Percentiles rank a stretch among this genome's conserved stretches.
phyloP scores from a whole-genome alignment of 1,284 basidiomycete genomes.

The Ceratobasidium sp. region DNA sequence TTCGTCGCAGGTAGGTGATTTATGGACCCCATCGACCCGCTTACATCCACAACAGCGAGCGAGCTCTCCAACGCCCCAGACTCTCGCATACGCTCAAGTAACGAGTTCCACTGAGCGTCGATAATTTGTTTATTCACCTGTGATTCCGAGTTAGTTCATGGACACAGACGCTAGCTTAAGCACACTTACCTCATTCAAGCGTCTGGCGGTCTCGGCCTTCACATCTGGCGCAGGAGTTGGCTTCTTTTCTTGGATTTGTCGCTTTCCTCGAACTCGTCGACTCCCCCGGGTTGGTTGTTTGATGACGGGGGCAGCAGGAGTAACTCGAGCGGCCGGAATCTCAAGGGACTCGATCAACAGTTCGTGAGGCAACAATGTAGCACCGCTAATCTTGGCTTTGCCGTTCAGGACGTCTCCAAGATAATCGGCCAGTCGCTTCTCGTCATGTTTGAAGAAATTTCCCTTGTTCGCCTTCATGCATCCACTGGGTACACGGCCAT shows the following conservation, averaged over 20 bases:
- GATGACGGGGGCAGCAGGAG: too few relatives aligned
- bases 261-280: too few relatives aligned
- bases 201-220: too few relatives aligned
- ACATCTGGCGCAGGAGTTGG: too few relatives aligned
- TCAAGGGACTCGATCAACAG: constrained; percentile 61
- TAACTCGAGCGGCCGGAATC: too few relatives aligned
- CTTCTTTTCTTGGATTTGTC: too few relatives aligned
- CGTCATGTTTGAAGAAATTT: constrained; percentile 70
- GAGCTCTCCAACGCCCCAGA: constrained; percentile 70
- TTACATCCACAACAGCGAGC: constrained; percentile 78
- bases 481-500: constrained; percentile 66
- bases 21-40: constrained; percentile 72
- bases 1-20: background rate
- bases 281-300: too few relatives aligned
- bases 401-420: constrained; percentile 69
- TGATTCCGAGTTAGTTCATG: background rate
- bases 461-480: constrained; percentile 71
- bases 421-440: constrained; percentile 68
- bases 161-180: background rate
- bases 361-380: constrained; percentile 72
- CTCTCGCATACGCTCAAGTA: constrained; percentile 68
- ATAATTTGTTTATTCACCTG: constrained; percentile 61
- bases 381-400: too few relatives aligned
- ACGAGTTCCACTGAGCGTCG: constrained; percentile 74
- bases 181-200: constrained; percentile 37